Percentiles rank a stretch among this genome's conserved stretches.
These are phyloP conservation scores for Aspergillus ellipticus DNA, from an alignment of 495 filamentous ascomycete species.

Conservation along the genomic window DNA sequence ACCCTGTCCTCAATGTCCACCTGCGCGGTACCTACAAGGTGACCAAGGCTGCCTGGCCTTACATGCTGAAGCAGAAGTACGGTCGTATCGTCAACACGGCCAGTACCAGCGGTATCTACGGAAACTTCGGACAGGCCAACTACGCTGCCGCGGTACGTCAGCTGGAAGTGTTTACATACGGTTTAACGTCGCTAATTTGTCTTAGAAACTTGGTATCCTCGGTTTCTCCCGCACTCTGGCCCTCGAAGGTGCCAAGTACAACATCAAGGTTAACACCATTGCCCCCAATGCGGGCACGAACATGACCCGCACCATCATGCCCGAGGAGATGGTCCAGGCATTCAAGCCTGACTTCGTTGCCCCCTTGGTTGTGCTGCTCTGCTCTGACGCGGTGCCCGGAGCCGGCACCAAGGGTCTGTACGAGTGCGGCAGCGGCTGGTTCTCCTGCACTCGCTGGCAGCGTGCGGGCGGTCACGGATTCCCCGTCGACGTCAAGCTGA, in stretches of 20 bases:
- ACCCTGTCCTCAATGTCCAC: conserved; percentile 89
- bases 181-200: not conserved
- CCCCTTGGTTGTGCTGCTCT: conserved; percentile 81
- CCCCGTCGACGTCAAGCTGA: conserved; percentile 82
- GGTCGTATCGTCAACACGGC: conserved; percentile 96
- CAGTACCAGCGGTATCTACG: conserved; percentile 95
- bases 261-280: conserved; percentile 98
- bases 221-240: conserved; percentile 92
- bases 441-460: conserved; percentile 90
- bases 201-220: conserved; percentile 80
- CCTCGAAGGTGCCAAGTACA: conserved; percentile 92
- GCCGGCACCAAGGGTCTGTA: conserved; percentile 86
- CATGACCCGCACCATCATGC: conserved; percentile 94
- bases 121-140: conserved; percentile 98
- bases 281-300: conserved; percentile 95
- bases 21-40: conserved; percentile 94
- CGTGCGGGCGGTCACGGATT: conserved; percentile 86
- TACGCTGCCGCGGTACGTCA: conserved; percentile 85
- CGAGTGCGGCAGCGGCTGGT: conserved; percentile 96
- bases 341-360: conserved; percentile 99
- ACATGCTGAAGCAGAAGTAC: conserved; percentile 98
- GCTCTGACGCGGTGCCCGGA: conserved; percentile 81
- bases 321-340: conserved; percentile 96
- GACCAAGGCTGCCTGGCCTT: conserved; percentile 96
- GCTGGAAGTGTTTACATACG: not conserved